phyloP scores from a whole-genome alignment of 805 yeast species.

The Cyberlindnera veronae region DNA sequence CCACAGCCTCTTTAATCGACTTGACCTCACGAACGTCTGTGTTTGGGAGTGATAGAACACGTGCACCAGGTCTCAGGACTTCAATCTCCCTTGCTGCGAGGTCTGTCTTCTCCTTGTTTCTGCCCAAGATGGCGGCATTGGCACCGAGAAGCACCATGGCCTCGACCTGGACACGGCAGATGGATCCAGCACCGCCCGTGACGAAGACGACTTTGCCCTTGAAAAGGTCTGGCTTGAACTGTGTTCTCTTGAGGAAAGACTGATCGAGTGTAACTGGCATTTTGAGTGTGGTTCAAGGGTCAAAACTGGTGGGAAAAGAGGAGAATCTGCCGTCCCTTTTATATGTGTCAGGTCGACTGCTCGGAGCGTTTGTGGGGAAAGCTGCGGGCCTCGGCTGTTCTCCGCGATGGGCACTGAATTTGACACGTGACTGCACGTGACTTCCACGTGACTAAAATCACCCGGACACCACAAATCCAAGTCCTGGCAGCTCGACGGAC shows the following conservation, averaged over 20 bases:
- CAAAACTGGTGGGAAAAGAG: too few species aligned
- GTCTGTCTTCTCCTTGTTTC: conserved; percentile 64
- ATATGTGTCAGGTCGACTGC: too few species aligned
- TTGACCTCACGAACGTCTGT: conserved; percentile 76
- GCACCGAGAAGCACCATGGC: conserved; percentile 84
- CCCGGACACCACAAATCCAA: conserved; percentile 1
- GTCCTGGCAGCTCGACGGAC: not conserved
- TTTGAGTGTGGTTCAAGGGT: not conserved
- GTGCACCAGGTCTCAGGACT: conserved; percentile 52
- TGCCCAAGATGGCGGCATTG: conserved; percentile 80
- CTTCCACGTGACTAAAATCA: too few species aligned
- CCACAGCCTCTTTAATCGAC: conserved; percentile 60
- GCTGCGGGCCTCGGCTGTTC: too few species aligned
- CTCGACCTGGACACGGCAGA: conserved; percentile 85
- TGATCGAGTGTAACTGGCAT: conserved; percentile 23
- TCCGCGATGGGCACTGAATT: too few species aligned
- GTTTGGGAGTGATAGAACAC: conserved; percentile 66
- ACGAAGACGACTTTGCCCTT: conserved; percentile 83
- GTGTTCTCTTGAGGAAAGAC: conserved; percentile 28
- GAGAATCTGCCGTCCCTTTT: too few species aligned
- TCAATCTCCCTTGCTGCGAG: conserved; percentile 65
- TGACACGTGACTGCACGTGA: too few species aligned
- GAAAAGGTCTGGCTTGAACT: conserved; percentile 62
- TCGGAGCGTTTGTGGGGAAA: too few species aligned
- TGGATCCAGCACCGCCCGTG: conserved; percentile 97